Evolutionary conservation across 495 filamentous ascomycete genomes (phyloP).

Genomic region (Penicillium manginii): DNA sequence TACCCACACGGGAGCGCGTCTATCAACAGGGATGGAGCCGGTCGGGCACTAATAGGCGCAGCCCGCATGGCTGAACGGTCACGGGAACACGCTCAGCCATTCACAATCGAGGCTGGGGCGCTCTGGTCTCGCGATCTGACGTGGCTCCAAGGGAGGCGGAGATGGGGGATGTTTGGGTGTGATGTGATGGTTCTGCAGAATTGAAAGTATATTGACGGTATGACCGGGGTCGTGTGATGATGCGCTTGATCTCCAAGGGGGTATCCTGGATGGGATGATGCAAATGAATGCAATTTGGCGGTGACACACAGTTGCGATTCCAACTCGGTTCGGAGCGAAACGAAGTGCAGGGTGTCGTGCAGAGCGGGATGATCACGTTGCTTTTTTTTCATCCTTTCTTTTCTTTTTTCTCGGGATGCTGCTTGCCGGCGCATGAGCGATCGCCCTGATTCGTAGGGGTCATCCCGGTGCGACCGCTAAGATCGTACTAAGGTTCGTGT

Average conservation of each 20-base stretch:
- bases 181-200: not conserved
- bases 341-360: slow-evolving; percentile 5
- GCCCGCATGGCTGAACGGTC: slow-evolving; percentile 46
- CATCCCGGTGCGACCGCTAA: not conserved
- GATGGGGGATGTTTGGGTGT: not conserved
- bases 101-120: slow-evolving; percentile 12
- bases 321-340: slow-evolving; percentile 10
- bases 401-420: slow-evolving; percentile 15
- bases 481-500: not conserved
- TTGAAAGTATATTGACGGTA: not conserved
- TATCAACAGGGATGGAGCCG: slow-evolving; percentile 34
- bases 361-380: slow-evolving; percentile 26
- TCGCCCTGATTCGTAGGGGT: slow-evolving; percentile 13
- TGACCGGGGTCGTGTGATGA: slow-evolving; percentile 24
- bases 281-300: slow-evolving; percentile 4
- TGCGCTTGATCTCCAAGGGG: not conserved
- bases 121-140: slow-evolving; percentile 18
- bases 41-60: slow-evolving; percentile 42
- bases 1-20: slow-evolving; percentile 39
- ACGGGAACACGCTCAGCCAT: slow-evolving; percentile 43
- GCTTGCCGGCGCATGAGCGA: slow-evolving; percentile 23
- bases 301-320: slow-evolving; percentile 21
- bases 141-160: slow-evolving; percentile 11
- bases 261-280: not conserved
- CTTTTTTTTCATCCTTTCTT: slow-evolving; percentile 16